Evolutionary conservation across 1,284 basidiomycete species (phyloP).

Genomic region (Phlebopus sp.): DNA sequence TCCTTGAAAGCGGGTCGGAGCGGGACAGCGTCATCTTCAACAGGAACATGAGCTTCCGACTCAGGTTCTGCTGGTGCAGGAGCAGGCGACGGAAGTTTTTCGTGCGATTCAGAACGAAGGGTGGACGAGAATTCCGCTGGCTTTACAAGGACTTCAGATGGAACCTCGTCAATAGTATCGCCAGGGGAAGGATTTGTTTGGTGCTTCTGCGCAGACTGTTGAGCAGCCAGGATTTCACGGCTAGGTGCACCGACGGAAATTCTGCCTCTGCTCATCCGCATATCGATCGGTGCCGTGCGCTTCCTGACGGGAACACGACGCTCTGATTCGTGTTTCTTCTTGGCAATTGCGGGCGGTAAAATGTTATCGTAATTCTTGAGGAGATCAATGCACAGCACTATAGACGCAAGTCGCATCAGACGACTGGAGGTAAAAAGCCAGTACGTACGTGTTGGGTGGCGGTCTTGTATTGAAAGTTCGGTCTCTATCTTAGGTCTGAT

Average conservation of each 20-base stretch:
- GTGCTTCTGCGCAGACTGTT: constrained; percentile 61
- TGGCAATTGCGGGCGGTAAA: constrained; percentile 77
- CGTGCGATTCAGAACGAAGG: constrained; percentile 14
- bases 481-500: constrained; percentile 82
- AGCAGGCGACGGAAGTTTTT: constrained; percentile 3
- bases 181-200: constrained; percentile 22
- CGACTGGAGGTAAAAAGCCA: not conserved
- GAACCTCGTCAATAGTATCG: constrained; percentile 13
- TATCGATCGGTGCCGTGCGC: constrained; percentile 85
- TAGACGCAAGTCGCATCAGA: not conserved
- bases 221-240: constrained; percentile 76
- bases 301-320: constrained; percentile 80
- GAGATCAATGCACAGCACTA: constrained; percentile 82
- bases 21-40: constrained; percentile 28
- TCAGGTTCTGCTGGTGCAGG: not conserved
- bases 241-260: constrained; percentile 76
- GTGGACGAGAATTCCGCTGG: not conserved
- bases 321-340: constrained; percentile 84
- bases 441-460: constrained; percentile 69
- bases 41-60: not conserved
- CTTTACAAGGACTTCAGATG: constrained; percentile 1
- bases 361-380: constrained; percentile 74
- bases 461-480: constrained; percentile 81
- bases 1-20: constrained; percentile 34
- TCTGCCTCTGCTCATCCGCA: constrained; percentile 73